Base-by-base conservation (phyloP, 1,139 yeast genomes). In the Blastobotrys aristatus region DNA sequence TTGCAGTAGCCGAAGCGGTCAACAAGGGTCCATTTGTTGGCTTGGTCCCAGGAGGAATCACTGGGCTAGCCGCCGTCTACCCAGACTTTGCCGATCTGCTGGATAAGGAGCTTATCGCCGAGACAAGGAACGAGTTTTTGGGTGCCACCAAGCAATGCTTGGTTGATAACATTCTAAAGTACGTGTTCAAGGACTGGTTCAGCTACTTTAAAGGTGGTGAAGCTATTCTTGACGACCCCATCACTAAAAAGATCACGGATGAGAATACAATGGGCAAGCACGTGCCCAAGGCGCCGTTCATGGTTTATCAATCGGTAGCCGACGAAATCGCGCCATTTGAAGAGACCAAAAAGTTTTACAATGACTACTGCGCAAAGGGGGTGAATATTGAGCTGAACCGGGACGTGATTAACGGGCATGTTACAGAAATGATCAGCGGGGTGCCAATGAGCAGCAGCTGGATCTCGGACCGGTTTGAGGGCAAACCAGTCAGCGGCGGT, bases 11-110 rank as follows among this genome's bases (percentile, higher is more conserved):
- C 21, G 21, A 49, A 10, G 39, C 32, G 10, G 45, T 46, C 24
- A 49, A 49, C 26, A 22, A 31, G 13, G 50, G 54, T n/a, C 44
- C 51, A 22, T 55, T 46, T 24, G 56, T 62, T 7, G 66, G 65
- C 3, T 53, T 61, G 43, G 50, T 57, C 34, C 60, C 63, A 18
- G 53, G 61, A 7, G 65, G 62, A 11, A 47, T 61, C 39, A 41
- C 50, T 29, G 68, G 68, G 7, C 48, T 64, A 29, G 56, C 59
- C 16, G 44, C 52, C 18, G 65, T 59, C 50, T 64, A 64, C 51
- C 60, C 61, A 11, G 59, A 54, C 7, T 40, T 49, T 18, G 31
- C 40, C n/a, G 41, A 40, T 13, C 29, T 43, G 10, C 36, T 57
- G 18, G 20, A 48, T 11, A 39, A 40, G 29, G 34, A 52, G 21